Evolutionary conservation across 164 flowering plant genomes (phyloP).

Genomic region (Tetracentron sinense): DNA sequence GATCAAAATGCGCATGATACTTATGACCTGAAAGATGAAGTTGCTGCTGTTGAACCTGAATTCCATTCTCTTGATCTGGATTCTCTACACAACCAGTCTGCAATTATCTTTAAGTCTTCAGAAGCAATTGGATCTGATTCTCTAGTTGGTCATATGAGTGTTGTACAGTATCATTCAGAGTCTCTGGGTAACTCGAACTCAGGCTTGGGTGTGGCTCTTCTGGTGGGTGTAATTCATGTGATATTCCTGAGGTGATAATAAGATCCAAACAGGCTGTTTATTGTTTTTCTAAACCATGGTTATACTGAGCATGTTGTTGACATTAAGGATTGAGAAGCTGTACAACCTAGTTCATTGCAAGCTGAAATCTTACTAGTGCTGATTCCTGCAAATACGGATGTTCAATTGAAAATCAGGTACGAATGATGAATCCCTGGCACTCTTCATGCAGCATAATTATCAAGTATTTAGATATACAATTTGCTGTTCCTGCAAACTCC

Average conservation of each 20-base stretch:
- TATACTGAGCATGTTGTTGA: not conserved
- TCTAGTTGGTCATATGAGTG: constrained; percentile 1
- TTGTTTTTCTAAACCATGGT: not conserved
- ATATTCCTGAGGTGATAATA: not conserved
- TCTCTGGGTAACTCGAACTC: not conserved
- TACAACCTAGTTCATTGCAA: not conserved
- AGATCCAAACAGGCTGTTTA: constrained; percentile 1
- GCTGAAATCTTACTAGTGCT: too few relatives aligned
- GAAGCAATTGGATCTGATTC: not conserved
- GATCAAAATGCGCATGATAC: not conserved
- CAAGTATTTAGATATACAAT: too few relatives aligned
- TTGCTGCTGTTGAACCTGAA: not conserved
- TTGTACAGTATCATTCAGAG: not conserved
- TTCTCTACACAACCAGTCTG: not conserved
- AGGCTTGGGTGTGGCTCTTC: not conserved
- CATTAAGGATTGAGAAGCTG: not conserved
- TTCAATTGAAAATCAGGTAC: too few relatives aligned
- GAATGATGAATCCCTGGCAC: too few relatives aligned
- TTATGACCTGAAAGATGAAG: not conserved
- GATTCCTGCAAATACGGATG: too few relatives aligned
- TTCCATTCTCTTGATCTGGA: not conserved
- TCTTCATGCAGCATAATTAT: too few relatives aligned
- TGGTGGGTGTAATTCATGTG: not conserved
- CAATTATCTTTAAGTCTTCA: not conserved
- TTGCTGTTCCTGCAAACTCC: too few relatives aligned